These are phyloP conservation scores for Hypholoma sublateritium DNA, from an alignment of 768 basidiomycete species.

Conservation along the genomic window DNA sequence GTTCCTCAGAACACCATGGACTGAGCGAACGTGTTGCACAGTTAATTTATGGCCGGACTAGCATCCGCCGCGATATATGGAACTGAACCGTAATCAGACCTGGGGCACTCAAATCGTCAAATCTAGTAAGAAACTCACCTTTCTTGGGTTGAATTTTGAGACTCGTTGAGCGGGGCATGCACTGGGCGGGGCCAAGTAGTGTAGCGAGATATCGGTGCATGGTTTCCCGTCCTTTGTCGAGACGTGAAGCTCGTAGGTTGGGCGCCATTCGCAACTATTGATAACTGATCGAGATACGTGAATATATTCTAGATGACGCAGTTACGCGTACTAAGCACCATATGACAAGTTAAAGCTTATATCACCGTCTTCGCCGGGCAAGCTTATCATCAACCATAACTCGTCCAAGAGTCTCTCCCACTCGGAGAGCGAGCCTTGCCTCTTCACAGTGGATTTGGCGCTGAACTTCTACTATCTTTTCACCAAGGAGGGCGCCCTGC, in stretches of 20 bases:
- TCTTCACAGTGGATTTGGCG: conserved; percentile 37
- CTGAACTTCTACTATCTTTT: conserved; percentile 40
- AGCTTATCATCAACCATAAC: too few relatives aligned
- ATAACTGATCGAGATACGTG: conserved; percentile 40
- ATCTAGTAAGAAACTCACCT: too few relatives aligned
- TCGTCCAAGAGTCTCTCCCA: conserved; percentile 30
- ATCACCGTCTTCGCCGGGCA: too few relatives aligned
- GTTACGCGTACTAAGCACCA: conserved; percentile 30
- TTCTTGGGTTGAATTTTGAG: conserved; percentile 52
- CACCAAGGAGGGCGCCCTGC: conserved; percentile 34
- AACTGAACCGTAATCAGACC: too few relatives aligned
- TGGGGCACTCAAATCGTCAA: too few relatives aligned
- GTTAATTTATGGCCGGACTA: too few relatives aligned
- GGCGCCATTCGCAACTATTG: conserved; percentile 46
- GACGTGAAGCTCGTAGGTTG: conserved; percentile 60
- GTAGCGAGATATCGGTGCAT: conserved; percentile 42
- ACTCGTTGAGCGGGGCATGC: conserved; percentile 58
- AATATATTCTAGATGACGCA: background rate
- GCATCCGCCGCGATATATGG: too few relatives aligned
- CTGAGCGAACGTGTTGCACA: too few relatives aligned
- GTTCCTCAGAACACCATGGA: too few relatives aligned
- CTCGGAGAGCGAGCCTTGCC: conserved; percentile 31
- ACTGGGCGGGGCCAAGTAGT: conserved; percentile 55
- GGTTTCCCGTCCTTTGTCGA: conserved; percentile 44
- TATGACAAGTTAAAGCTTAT: conserved; percentile 50